These are phyloP conservation scores for Thelonectria discophora DNA, from an alignment of 2,329 filamentous ascomycete species.

Conservation along the genomic window DNA sequence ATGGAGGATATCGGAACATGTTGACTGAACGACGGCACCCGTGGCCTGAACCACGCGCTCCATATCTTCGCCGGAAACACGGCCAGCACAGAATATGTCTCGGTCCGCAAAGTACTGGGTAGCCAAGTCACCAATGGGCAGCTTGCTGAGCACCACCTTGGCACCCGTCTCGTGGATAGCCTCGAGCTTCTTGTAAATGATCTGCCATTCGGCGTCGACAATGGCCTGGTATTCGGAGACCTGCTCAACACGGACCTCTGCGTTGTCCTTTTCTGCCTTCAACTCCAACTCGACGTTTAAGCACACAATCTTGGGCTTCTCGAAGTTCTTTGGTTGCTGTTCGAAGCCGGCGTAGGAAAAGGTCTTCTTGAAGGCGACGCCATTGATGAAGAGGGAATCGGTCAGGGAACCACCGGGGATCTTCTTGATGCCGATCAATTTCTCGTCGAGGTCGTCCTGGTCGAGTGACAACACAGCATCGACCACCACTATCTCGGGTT, in stretches of 20 bases:
- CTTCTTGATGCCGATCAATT: constrained; percentile 98
- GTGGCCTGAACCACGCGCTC: constrained; percentile 96
- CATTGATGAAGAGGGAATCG: constrained; percentile 96
- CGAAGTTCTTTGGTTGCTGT: constrained; percentile 97
- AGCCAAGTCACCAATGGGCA: constrained; percentile 95
- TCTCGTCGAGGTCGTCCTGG: constrained; percentile 97
- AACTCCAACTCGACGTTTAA: constrained; percentile 97
- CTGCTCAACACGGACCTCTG: constrained; percentile 96
- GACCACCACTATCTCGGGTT: constrained; percentile 81
- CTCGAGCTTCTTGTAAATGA: constrained; percentile 99
- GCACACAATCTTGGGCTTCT: constrained; percentile 94
- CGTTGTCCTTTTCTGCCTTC: constrained; percentile 99
- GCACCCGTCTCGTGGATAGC: constrained; percentile 92
- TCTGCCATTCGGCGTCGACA: constrained; percentile 99
- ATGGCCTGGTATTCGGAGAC: constrained; percentile 99
- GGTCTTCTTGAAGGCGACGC: constrained; percentile 99
- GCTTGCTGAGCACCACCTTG: constrained; percentile 96
- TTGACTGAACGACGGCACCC: constrained; percentile 90
- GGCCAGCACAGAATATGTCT: constrained; percentile 97
- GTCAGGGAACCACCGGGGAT: constrained; percentile 95
- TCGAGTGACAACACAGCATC: constrained; percentile 95
- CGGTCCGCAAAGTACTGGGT: constrained; percentile 98
- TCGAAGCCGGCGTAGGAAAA: constrained; percentile 99
- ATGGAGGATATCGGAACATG: constrained; percentile 91
- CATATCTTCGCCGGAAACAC: constrained; percentile 90